Percentiles rank a stretch among this genome's conserved stretches.
Evolutionary conservation across 176 grass and related monocot genomes (phyloP).

Genomic region (Oryza meridionalis): DNA sequence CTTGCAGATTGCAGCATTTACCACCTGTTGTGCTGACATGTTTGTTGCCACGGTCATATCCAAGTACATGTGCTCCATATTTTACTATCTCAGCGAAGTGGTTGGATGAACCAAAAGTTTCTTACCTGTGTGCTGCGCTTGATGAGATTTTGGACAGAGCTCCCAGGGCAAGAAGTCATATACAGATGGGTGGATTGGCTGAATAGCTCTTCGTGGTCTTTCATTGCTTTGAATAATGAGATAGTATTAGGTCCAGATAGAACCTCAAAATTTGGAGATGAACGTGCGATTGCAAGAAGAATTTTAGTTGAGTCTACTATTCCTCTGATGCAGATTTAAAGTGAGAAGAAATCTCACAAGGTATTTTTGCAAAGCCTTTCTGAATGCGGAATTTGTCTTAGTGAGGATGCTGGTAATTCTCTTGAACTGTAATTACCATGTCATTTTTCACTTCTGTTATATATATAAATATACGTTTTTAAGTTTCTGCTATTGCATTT

Average conservation of each 20-base stretch:
- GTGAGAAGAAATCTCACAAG: slow-evolving; percentile 54
- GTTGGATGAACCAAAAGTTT: slow-evolving; percentile 52
- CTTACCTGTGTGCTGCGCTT: slow-evolving; percentile 51
- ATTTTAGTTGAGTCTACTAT: slow-evolving; percentile 44
- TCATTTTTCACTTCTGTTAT: background rate
- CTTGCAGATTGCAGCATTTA: slow-evolving; percentile 53
- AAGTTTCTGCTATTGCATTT: background rate
- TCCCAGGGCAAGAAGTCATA: slow-evolving; percentile 58
- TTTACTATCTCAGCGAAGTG: slow-evolving; percentile 56
- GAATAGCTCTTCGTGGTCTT: slow-evolving; percentile 46
- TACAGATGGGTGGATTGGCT: slow-evolving; percentile 66
- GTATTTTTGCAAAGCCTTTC: slow-evolving; percentile 63
- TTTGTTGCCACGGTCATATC: slow-evolving; percentile 59
- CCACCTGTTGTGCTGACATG: slow-evolving; percentile 56
- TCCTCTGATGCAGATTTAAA: slow-evolving; percentile 57
- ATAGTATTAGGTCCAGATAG: slow-evolving; percentile 42
- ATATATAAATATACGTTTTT: background rate
- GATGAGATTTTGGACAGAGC: slow-evolving; percentile 63
- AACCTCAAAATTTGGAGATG: slow-evolving; percentile 34
- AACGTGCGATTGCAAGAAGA: slow-evolving; percentile 49
- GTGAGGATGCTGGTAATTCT: slow-evolving; percentile 56
- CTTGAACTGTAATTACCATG: background rate
- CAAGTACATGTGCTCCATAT: slow-evolving; percentile 56
- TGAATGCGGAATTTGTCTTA: slow-evolving; percentile 62
- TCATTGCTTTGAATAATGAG: slow-evolving; percentile 50